A percentile compares a stretch with the other conserved stretches of the same genome.
phyloP scores from a whole-genome alignment of 345 rosid species.

The Arabis alpina region DNA sequence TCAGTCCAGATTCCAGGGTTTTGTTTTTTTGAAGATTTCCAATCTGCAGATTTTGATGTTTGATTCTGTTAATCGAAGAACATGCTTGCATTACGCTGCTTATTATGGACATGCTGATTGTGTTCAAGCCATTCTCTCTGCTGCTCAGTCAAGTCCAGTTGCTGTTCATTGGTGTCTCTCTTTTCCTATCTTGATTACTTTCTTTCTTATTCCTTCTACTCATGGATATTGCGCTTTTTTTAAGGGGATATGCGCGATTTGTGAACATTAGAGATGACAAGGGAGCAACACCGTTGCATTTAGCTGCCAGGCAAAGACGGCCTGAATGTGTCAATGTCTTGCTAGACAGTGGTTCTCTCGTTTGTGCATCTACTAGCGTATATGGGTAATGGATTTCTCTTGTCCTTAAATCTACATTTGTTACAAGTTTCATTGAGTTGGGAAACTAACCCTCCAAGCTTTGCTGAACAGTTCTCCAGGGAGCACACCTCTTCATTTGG shows the following conservation, averaged over 20 bases:
- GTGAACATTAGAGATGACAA: slow-evolving; percentile 89
- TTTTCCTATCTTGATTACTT: neutral
- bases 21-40: neutral
- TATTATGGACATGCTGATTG: slow-evolving; percentile 85
- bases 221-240: slow-evolving; percentile 22
- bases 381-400: slow-evolving; percentile 64
- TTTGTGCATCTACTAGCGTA: slow-evolving; percentile 90
- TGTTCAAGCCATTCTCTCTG: slow-evolving; percentile 76
- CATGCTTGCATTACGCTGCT: slow-evolving; percentile 96
- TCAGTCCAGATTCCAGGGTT: neutral
- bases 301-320: slow-evolving; percentile 88
- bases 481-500: slow-evolving; percentile 97
- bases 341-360: slow-evolving; percentile 89
- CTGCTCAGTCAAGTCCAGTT: slow-evolving; percentile 82
- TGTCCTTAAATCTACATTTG: neutral
- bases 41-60: slow-evolving; percentile 80
- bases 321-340: slow-evolving; percentile 85
- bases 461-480: slow-evolving; percentile 69
- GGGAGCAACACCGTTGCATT: slow-evolving; percentile 96
- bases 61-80: slow-evolving; percentile 86
- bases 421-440: neutral
- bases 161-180: slow-evolving; percentile 73
- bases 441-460: slow-evolving; percentile 26
- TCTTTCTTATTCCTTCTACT: neutral
- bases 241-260: slow-evolving; percentile 92